Conservation (phyloP, 2,329 filamentous ascomycete genomes). For the Penicillium fuscoglaucum region DNA sequence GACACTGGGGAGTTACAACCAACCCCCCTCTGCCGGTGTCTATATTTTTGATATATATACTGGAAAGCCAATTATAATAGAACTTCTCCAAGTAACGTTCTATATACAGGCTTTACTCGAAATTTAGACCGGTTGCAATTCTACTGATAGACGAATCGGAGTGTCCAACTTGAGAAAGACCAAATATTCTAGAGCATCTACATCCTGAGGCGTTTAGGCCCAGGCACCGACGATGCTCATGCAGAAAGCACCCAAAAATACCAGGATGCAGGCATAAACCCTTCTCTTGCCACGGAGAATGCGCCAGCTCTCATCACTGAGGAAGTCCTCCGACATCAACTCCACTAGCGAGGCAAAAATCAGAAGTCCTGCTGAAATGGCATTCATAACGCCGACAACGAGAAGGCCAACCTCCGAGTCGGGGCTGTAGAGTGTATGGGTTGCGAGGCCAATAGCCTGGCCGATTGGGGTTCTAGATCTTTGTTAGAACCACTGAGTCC, state of each 20-base stretch:
- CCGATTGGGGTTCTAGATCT: conserved; percentile 67
- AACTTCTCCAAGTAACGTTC: not conserved
- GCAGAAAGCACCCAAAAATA: conserved; percentile 63
- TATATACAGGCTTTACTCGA: not conserved
- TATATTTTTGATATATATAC: not conserved
- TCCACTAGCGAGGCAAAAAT: conserved; percentile 77
- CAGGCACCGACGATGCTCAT: conserved; percentile 75
- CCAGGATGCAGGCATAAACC: conserved; percentile 62
- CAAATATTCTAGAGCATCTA: not conserved
- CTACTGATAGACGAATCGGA: not conserved
- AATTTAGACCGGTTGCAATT: not conserved
- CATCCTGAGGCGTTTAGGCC: conserved; percentile 50
- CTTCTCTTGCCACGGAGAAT: conserved; percentile 63
- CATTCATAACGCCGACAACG: conserved; percentile 80
- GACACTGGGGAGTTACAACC: not conserved
- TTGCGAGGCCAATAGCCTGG: conserved; percentile 74
- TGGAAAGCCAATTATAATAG: not conserved
- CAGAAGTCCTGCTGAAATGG: conserved; percentile 73
- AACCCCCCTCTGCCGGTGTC: not conserved
- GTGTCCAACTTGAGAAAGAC: not conserved
- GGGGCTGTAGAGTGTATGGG: conserved; percentile 74
- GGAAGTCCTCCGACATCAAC: conserved; percentile 74
- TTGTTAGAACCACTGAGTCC: conserved; percentile 2
- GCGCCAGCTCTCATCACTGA: conserved; percentile 72
- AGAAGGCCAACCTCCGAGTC: conserved; percentile 70